Evolutionary conservation across 169 alveolate species (phyloP).

Genomic region (Plasmodium berghei): DNA sequence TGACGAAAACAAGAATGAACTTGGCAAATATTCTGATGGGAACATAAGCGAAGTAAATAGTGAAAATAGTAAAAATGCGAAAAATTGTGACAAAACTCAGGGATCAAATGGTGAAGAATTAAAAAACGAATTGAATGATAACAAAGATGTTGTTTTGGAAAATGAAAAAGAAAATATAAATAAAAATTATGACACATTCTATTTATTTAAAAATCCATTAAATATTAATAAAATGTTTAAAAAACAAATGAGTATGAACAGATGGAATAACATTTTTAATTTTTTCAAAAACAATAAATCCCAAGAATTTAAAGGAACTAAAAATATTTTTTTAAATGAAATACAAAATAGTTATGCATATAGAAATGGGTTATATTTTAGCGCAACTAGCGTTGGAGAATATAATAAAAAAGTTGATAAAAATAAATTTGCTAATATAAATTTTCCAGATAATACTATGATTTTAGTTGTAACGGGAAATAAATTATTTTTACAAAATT

Average conservation of each 20-base stretch:
- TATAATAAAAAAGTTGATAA: conserved; percentile 40
- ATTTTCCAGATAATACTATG: conserved; percentile 45
- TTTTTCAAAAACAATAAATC: conserved; percentile 1
- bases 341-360: conserved; percentile 55
- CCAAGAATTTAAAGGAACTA: not conserved
- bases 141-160: not conserved
- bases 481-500: conserved; percentile 65
- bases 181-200: no score
- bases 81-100: no score
- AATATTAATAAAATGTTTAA: no score
- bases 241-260: no score
- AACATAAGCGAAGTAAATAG: not conserved
- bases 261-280: conserved; percentile 8
- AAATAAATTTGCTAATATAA: conserved; percentile 22
- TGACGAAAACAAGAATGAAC: not conserved
- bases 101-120: no score
- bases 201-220: no score
- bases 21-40: not conserved
- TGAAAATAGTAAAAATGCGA: not conserved
- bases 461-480: conserved; percentile 45
- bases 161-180: not conserved
- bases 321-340: conserved; percentile 33
- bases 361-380: conserved; percentile 59
- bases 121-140: not conserved
- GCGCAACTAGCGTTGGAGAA: conserved; percentile 33